Base-by-base conservation (phyloP, 1,139 yeast genomes). In the Candida sanyaensis region DNA sequence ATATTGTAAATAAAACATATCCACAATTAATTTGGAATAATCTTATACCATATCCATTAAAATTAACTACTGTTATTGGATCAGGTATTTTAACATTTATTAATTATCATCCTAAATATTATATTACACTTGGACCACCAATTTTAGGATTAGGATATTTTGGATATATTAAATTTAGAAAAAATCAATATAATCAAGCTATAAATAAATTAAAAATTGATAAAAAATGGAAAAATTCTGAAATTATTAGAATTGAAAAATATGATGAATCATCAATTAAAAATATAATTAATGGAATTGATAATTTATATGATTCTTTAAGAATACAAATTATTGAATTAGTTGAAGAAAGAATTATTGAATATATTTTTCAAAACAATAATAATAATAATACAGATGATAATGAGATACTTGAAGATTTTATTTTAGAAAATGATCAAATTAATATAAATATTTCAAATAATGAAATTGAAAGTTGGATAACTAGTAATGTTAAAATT, bases 111-210 rank as follows among this genome's bases (percentile, higher is more conserved):
- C 76, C 75, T 11, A 63, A 69, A 49, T 55, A 63, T 9, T 45
- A 72, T 7, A 48, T 71, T 11, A 72, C 78, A 1, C 50, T 68
- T 9, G 70, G 65, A 0, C 80, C 80, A 1, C 80, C 80, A 1
- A 17, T 17, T 17, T 43, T 62, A 2, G 57, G 62, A 0, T 67
- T 63, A 0, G 58, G 63, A 2, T 71, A 62, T 52, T 70, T 56
- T 42, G 56, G 56, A 6, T 61, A 62, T 47, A 50, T 27, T 46
- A 54, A 49, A 52, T 54, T 47, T 54, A 55, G 44, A 29, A 49
- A 10, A 12, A 38, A 23, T 6, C 50, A 53, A 24, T 64, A 65
- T 50, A 65, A 68, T 44, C 44, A 48, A 4, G 23, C 43, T 6
- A 52, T 52, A 12, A 41, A 55, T 2, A 37, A 46, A 6, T 59